phyloP scores from a whole-genome alignment of 371 early-diverging fungal genomes.

The Massospora cicadina region DNA sequence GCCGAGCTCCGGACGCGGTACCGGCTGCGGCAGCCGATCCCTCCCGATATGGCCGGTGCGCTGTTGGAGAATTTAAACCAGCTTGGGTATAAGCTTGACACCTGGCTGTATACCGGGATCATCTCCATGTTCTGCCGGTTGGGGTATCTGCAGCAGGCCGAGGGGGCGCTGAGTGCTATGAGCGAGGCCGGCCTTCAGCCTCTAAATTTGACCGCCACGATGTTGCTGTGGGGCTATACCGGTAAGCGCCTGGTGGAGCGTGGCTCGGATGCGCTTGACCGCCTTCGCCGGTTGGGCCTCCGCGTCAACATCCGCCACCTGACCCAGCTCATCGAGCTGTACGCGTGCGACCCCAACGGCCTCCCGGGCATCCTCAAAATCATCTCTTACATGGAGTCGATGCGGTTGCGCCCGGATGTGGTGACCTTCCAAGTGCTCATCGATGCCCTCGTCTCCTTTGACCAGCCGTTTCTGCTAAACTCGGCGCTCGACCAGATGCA shows the following conservation, averaged over 20 bases:
- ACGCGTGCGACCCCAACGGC: background rate
- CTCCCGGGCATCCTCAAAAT: background rate
- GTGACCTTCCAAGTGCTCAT: background rate
- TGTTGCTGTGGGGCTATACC: background rate
- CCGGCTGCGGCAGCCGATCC: background rate
- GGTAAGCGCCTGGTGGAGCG: background rate
- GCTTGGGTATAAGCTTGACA: background rate
- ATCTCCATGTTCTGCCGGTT: background rate
- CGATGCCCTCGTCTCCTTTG: background rate
- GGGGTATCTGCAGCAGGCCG: background rate
- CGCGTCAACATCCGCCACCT: background rate
- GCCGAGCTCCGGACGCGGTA: background rate
- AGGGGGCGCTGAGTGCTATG: background rate
- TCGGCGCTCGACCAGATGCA: background rate
- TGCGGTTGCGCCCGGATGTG: background rate
- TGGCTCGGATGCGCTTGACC: background rate
- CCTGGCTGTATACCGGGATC: background rate
- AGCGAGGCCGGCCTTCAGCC: background rate
- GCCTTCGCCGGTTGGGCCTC: background rate
- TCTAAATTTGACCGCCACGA: background rate
- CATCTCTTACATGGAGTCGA: background rate
- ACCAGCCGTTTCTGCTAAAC: background rate
- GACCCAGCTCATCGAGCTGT: background rate
- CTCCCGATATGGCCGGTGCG: background rate
- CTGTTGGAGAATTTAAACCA: background rate